These are phyloP conservation scores for Scutellaria galericulata DNA, from an alignment of 257 asterid species.

Conservation along the genomic window DNA sequence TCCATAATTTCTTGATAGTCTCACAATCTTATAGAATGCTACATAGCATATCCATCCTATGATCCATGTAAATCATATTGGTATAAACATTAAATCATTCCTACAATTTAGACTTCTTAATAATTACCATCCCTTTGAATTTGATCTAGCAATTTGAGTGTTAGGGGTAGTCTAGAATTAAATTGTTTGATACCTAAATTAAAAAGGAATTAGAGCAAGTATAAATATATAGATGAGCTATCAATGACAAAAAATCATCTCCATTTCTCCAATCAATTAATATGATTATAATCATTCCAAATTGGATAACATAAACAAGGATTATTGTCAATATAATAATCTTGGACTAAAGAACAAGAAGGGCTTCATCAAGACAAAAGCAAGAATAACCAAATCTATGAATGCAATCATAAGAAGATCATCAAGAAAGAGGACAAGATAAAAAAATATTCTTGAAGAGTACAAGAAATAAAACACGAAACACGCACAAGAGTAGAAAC, in stretches of 20 bases:
- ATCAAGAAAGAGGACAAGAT: slow-evolving; percentile 24
- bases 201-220: neutral
- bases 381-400: slow-evolving; percentile 32
- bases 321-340: neutral
- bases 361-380: slow-evolving; percentile 17
- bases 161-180: too few species aligned
- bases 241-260: too few species aligned
- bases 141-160: too few species aligned
- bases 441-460: slow-evolving; percentile 14
- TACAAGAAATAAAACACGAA: slow-evolving; percentile 12
- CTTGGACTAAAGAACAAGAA: neutral
- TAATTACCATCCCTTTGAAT: too few species aligned
- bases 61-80: too few species aligned
- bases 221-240: neutral
- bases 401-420: slow-evolving; percentile 21
- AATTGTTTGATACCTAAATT: neutral
- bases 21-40: too few species aligned
- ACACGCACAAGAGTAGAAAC: slow-evolving; percentile 29
- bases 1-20: too few species aligned
- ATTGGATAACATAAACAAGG: neutral
- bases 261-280: neutral
- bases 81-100: too few species aligned
- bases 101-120: too few species aligned
- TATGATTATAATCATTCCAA: neutral
- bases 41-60: too few species aligned